These are phyloP conservation scores for Xylaria sp. DNA, from an alignment of 2,329 filamentous ascomycete genomes.

Conservation along the genomic window DNA sequence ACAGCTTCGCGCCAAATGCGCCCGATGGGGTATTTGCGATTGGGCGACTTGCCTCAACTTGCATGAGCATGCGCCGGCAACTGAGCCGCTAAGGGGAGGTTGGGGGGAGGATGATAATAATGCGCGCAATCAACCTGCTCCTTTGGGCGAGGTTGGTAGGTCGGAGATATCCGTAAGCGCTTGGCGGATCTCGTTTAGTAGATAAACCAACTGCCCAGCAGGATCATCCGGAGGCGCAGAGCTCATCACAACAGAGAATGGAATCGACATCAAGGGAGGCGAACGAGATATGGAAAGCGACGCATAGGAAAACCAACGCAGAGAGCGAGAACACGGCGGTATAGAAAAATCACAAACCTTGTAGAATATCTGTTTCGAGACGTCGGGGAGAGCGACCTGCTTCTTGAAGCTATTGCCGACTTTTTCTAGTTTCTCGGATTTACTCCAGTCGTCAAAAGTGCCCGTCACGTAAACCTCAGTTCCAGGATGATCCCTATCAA, in stretches of 20 bases:
- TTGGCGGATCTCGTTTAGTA: neutral
- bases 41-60: slow-evolving; percentile 6
- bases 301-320: neutral
- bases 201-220: neutral
- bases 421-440: slow-evolving; percentile 78
- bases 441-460: slow-evolving; percentile 90
- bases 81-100: neutral
- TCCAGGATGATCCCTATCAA: slow-evolving; percentile 71
- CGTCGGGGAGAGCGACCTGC: slow-evolving; percentile 64
- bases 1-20: slow-evolving; percentile 9
- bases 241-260: neutral
- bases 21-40: neutral
- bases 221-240: neutral
- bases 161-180: slow-evolving; percentile 5
- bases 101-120: neutral
- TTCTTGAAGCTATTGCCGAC: slow-evolving; percentile 71
- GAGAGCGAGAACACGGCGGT: slow-evolving; percentile 9
- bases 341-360: slow-evolving; percentile 62
- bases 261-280: neutral
- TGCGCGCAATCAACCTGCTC: neutral
- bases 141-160: neutral
- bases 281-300: slow-evolving; percentile 7
- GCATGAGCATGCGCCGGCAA: slow-evolving; percentile 1
- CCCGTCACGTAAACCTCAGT: slow-evolving; percentile 91
- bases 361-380: slow-evolving; percentile 75